Evolutionary conservation across 2,329 filamentous ascomycete genomes (phyloP).

Genomic region (Beauveria rudraprayagi): DNA sequence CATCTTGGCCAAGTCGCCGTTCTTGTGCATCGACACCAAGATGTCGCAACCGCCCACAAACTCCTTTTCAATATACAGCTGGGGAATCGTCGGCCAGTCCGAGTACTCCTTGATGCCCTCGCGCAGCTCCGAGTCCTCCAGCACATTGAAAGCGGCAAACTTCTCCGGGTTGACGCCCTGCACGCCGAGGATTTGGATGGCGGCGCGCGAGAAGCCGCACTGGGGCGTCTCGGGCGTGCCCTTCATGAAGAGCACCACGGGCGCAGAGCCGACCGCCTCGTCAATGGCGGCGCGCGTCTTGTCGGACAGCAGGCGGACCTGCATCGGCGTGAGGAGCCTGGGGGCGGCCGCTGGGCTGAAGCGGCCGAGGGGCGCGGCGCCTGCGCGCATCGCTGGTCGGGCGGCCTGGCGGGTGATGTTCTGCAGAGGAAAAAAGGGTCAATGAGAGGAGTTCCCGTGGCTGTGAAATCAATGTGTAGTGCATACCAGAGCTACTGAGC

Average conservation of each 20-base stretch:
- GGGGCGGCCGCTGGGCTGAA: background rate
- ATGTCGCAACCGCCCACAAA: slow-evolving; percentile 99
- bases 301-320: slow-evolving; percentile 66
- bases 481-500: slow-evolving; percentile 20
- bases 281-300: slow-evolving; percentile 79
- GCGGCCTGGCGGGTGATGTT: slow-evolving; percentile 29
- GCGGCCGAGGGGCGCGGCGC: slow-evolving; percentile 14
- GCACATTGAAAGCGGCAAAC: slow-evolving; percentile 96
- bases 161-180: slow-evolving; percentile 93
- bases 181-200: slow-evolving; percentile 87
- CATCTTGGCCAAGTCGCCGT: slow-evolving; percentile 83
- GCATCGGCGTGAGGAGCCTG: slow-evolving; percentile 25
- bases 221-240: slow-evolving; percentile 92
- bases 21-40: slow-evolving; percentile 93
- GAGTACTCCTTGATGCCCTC: slow-evolving; percentile 97
- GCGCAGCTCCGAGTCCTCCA: slow-evolving; percentile 83
- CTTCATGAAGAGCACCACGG: slow-evolving; percentile 99
- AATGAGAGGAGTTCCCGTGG: background rate
- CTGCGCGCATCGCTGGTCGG: slow-evolving; percentile 25
- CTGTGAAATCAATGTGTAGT: background rate
- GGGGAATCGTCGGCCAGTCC: slow-evolving; percentile 97
- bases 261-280: slow-evolving; percentile 76
- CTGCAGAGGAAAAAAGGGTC: slow-evolving; percentile 16
- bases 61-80: slow-evolving; percentile 91
- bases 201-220: slow-evolving; percentile 92